Conservation (phyloP, 805 yeast species). For the Candida montana region DNA sequence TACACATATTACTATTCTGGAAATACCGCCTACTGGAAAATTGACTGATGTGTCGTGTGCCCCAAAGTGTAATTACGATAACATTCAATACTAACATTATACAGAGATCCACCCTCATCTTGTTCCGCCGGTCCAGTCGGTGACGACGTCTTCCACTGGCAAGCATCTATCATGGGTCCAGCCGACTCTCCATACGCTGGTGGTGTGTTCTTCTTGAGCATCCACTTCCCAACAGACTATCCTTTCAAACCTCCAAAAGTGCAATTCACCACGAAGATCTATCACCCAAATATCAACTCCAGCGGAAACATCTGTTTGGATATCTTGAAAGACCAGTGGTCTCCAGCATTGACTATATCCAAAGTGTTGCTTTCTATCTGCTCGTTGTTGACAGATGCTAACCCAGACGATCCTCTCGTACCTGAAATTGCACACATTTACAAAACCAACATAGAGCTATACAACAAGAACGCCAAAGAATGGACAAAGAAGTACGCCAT, state of each 20-base stretch:
- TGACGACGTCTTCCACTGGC: conserved; percentile 98
- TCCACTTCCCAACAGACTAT: conserved; percentile 98
- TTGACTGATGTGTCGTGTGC: not conserved
- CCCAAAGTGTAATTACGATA: too few species aligned
- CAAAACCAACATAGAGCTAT: conserved; percentile 88
- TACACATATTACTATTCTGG: too few species aligned
- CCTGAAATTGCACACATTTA: conserved; percentile 97
- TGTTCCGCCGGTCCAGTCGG: conserved; percentile 99
- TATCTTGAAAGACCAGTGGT: conserved; percentile 97
- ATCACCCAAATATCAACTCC: conserved; percentile 90
- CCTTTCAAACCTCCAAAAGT: conserved; percentile 98
- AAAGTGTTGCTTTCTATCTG: conserved; percentile 93
- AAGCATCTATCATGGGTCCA: conserved; percentile 99
- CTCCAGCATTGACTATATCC: conserved; percentile 95
- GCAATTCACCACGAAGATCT: conserved; percentile 62
- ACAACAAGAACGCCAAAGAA: conserved; percentile 95
- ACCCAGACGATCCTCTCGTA: conserved; percentile 98
- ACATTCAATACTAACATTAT: too few species aligned
- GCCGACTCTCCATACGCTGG: conserved; percentile 87
- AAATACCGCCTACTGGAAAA: too few species aligned
- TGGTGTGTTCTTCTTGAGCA: conserved; percentile 93
- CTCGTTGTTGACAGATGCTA: conserved; percentile 93
- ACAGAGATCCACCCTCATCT: conserved; percentile 95
- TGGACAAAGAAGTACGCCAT: conserved; percentile 99
- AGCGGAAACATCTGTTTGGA: conserved; percentile 91